Evolutionary conservation across 768 basidiomycete species (phyloP), one percentile per base, ranked within the genome.

Genomic region (Leucosporidium scottii): DNA sequence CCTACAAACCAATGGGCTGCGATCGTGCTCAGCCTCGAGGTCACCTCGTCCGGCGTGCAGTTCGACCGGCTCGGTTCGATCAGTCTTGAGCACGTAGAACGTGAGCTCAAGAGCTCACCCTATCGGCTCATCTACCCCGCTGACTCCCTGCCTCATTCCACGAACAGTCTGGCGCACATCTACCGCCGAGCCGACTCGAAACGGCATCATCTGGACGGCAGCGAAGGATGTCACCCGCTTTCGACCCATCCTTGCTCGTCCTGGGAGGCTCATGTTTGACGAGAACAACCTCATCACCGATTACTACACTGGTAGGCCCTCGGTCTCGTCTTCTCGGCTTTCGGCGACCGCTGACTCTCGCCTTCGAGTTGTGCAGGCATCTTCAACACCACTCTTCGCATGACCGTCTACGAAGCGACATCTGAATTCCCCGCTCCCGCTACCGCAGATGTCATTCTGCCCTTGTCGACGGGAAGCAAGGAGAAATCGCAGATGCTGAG

Each of bases 171-270:
- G 66, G 66, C 47, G 66, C 28, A 62, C 66, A 9, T 58, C 55
- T 9, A 67, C 66, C 25, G 66, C 66, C 9, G 66, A 67, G 17
- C 66, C 66, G 7, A 67, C 66, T 10, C n/a, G 10, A 2, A n/a
- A 10, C 39, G 66, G 66, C 3, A 62, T 67, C 36, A 39, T 67
- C 49, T 67, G 61, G 59, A 48, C 59, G 10, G 27, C 59, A 13
- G n/a, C n/a, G 5, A 59, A 59, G n/a, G 59, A 59, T n/a, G 59
- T 59, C 23, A 47, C 59, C 44, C 23, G 23, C n/a, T 50, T 4
- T 15, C 55, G n/a, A 6, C 17, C 28, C 25, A 3, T 54, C 17
- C n/a, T 61, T 48, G n/a, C n/a, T 4, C 18, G 49, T 54, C 57
- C 27, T 1, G 50, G 53, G 23, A 36, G 8, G 9, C 57, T 68